Conservation (phyloP, 192 early-diverging fungal species). For the Linnemannia zychae region DNA sequence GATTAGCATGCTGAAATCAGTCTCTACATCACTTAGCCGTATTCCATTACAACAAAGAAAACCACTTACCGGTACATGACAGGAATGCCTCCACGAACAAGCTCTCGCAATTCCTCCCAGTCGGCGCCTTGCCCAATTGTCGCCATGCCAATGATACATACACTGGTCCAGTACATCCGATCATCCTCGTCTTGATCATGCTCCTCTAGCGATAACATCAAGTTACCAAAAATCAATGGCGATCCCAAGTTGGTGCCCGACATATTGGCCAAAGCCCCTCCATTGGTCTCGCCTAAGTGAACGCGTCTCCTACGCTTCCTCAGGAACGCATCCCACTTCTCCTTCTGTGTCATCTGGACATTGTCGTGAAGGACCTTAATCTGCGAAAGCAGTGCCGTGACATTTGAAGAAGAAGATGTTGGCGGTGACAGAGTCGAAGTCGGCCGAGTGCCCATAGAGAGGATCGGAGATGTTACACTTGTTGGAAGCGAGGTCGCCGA, state of each 20-base stretch:
- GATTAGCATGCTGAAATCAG: not conserved
- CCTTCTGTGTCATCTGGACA: conserved; percentile 51
- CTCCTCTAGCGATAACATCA: conserved; percentile 20
- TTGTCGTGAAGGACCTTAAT: conserved; percentile 56
- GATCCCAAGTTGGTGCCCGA: conserved; percentile 34
- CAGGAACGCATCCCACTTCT: conserved; percentile 53
- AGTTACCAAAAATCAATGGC: conserved; percentile 40
- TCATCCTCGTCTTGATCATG: conserved; percentile 52
- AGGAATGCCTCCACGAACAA: conserved; percentile 52
- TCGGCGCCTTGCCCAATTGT: conserved; percentile 51
- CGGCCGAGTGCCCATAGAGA: conserved; percentile 37
- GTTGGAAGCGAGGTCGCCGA: conserved; percentile 16
- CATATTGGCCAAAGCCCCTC: conserved; percentile 32
- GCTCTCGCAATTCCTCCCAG: conserved; percentile 52
- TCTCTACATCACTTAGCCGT: too few relatives aligned
- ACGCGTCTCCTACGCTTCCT: conserved; percentile 40
- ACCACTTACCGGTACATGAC: conserved; percentile 39
- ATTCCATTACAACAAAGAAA: not conserved
- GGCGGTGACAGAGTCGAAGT: conserved; percentile 48
- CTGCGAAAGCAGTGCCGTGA: conserved; percentile 45
- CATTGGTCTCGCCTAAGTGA: conserved; percentile 43
- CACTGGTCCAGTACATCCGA: conserved; percentile 49
- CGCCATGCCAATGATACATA: conserved; percentile 54
- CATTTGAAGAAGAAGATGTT: conserved; percentile 19
- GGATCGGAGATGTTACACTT: conserved; percentile 37